Percentiles rank a stretch among this genome's conserved stretches.
Evolutionary conservation across 805 yeast species (phyloP).

Genomic region (Blastobotrys americana): DNA sequence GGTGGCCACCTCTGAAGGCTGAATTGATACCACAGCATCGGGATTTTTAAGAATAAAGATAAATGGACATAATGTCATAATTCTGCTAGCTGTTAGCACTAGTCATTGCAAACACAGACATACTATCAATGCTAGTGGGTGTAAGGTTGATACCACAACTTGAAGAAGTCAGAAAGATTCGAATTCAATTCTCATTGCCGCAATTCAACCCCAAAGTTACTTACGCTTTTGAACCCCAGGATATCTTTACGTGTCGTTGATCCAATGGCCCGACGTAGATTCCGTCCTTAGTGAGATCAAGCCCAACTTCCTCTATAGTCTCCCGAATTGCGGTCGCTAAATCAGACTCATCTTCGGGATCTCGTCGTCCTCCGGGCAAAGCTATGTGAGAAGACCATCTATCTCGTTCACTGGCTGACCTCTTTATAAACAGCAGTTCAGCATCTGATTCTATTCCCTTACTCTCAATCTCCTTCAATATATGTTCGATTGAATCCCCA

Average conservation of each 20-base stretch:
- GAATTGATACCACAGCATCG: slow-evolving; percentile 21
- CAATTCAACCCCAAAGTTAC: not conserved
- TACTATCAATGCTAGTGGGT: too few species aligned
- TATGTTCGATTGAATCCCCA: not conserved
- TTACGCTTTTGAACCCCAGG: slow-evolving; percentile 26
- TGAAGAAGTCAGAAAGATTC: too few species aligned
- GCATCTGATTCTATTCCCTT: slow-evolving; percentile 8
- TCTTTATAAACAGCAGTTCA: slow-evolving; percentile 33
- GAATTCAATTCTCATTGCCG: not conserved
- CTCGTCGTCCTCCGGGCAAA: slow-evolving; percentile 36
- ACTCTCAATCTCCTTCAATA: slow-evolving; percentile 3
- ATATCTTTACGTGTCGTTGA: slow-evolving; percentile 29
- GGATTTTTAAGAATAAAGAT: slow-evolving; percentile 27
- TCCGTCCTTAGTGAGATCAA: slow-evolving; percentile 27
- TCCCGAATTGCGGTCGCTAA: slow-evolving; percentile 33
- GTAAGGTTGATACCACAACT: too few species aligned
- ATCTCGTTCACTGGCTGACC: slow-evolving; percentile 31
- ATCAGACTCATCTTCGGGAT: slow-evolving; percentile 30
- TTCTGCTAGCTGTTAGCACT: slow-evolving; percentile 10
- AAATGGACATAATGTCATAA: slow-evolving; percentile 32
- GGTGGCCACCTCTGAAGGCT: slow-evolving; percentile 32
- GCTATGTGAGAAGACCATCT: slow-evolving; percentile 38
- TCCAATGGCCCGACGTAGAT: slow-evolving; percentile 30
- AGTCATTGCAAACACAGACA: not conserved
- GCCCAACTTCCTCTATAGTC: slow-evolving; percentile 34